These are phyloP conservation scores for Cyclanthera cordifolia DNA, from an alignment of 306 rosid genomes.

Conservation along the genomic window DNA sequence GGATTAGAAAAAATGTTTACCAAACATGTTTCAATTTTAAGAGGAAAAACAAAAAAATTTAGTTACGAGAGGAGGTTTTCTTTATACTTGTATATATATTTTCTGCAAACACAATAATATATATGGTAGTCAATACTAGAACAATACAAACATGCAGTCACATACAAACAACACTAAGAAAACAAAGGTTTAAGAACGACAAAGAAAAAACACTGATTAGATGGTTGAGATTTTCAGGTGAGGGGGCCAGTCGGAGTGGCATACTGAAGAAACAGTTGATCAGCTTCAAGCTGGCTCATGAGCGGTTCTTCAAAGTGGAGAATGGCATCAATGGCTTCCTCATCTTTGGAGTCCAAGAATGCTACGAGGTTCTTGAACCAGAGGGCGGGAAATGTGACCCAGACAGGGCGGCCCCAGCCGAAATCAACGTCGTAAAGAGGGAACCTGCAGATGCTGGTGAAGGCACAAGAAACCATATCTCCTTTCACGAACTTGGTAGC, in stretches of 20 bases:
- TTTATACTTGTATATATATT: no score
- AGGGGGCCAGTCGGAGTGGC: not conserved
- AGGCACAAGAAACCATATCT: conserved; percentile 22
- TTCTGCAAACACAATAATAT: not conserved
- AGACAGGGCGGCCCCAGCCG: conserved; percentile 49
- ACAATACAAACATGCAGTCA: not conserved
- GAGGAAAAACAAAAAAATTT: no score
- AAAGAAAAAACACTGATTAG: no score
- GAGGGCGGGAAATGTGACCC: conserved; percentile 32
- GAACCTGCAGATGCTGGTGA: conserved; percentile 35
- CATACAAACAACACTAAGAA: not conserved
- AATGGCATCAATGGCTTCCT: conserved; percentile 36
- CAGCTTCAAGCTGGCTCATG: conserved; percentile 26
- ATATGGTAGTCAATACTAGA: not conserved
- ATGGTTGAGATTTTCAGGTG: not conserved
- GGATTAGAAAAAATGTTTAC: no score
- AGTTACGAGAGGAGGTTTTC: no score
- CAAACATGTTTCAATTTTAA: no score
- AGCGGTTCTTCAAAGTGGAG: conserved; percentile 32
- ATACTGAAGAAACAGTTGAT: not conserved
- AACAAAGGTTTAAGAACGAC: not conserved
- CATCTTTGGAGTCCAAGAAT: conserved; percentile 32
- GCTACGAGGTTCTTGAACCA: conserved; percentile 32
- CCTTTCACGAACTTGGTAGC: conserved; percentile 18
- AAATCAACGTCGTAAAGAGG: conserved; percentile 49